A percentile compares a stretch with the other conserved stretches of the same genome.
Conservation (phyloP, 2,329 filamentous ascomycete species). For the Paecilomyces sp. region DNA sequence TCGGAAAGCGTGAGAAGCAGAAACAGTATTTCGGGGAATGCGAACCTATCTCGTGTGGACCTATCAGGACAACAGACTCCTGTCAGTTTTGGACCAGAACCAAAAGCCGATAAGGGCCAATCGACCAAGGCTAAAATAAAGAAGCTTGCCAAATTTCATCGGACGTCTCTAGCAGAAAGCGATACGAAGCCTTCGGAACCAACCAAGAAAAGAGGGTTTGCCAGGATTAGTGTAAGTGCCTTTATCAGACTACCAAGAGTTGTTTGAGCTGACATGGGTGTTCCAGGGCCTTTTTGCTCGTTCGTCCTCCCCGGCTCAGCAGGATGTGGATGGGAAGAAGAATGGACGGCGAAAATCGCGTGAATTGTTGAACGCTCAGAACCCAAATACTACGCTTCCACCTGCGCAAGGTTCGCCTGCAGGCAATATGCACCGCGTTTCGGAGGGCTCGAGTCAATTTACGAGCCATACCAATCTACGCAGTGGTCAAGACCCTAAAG, state of each 20-base stretch:
- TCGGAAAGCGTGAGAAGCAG: constrained; percentile 5
- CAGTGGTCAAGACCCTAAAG: background rate
- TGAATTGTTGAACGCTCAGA: too few species aligned
- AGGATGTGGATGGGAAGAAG: background rate
- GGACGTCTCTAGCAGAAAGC: constrained; percentile 17
- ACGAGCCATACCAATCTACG: constrained; percentile 6
- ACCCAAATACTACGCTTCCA: too few species aligned
- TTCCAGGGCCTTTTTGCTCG: constrained; percentile 12
- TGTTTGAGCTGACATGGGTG: background rate
- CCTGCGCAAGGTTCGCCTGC: background rate
- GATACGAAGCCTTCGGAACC: constrained; percentile 9
- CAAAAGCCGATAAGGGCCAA: constrained; percentile 5
- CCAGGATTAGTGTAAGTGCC: constrained; percentile 11
- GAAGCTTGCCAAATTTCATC: constrained; percentile 18
- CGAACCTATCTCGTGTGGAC: constrained; percentile 5
- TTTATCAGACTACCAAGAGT: background rate
- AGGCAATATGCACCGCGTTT: background rate
- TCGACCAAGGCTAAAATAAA: constrained; percentile 21
- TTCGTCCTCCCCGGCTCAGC: constrained; percentile 2
- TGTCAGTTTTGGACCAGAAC: constrained; percentile 3
- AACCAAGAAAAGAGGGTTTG: constrained; percentile 8
- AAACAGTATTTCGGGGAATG: constrained; percentile 7
- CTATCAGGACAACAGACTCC: constrained; percentile 2
- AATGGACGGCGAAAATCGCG: background rate
- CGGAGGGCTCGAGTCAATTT: constrained; percentile 1